Evolutionary conservation across 768 basidiomycete genomes (phyloP), one percentile per base, ranked within the genome.

Genomic region (Boletus rubescentipes): DNA sequence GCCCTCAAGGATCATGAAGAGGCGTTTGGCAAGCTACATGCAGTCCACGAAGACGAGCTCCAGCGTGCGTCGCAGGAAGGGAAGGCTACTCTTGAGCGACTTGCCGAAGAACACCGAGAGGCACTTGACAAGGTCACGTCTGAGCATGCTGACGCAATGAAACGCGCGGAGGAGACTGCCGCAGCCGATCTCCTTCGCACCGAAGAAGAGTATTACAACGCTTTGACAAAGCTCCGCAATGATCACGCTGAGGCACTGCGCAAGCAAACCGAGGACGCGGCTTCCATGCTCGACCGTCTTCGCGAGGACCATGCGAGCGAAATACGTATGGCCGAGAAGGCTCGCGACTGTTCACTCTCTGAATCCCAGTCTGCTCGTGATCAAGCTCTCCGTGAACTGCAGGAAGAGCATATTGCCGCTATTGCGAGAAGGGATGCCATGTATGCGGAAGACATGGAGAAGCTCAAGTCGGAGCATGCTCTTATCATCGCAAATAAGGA

Each of bases 171-270:
- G 39, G 83, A 83, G 11, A 77, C 82, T 55, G 71, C 81, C 26
- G 77, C 82, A 7, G 73, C 78, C 12, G 73, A 77, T 37, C 77
- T 90, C 14, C 83, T 83, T 55, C 80, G 77, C 47, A 90, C 87
- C 7, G 87, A 89, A 63, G 89, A 87, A 61, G 86, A 91, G 65
- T 91, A 91, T 62, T 90, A 91, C 67, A 85, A 91, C 53, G 84
- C 84, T 20, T 74, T 93, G 38, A 88, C 84, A 14, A 89, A 88
- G 61, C 79, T 93, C 44, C 87, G 90, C 39, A 75, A 67, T 14
- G 86, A 90, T 64, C 90, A 93, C 60, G 77, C 81, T 4, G 81
- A 84, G 56, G 77, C 81, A 23, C 73, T 93, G 53, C 81, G 81
- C 57, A 81, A 77, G 60, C 80, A 86, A 51, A 75, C 81, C 2